phyloP scores from a whole-genome alignment of 2,329 filamentous ascomycete genomes.

The Cladosporium sp. region DNA sequence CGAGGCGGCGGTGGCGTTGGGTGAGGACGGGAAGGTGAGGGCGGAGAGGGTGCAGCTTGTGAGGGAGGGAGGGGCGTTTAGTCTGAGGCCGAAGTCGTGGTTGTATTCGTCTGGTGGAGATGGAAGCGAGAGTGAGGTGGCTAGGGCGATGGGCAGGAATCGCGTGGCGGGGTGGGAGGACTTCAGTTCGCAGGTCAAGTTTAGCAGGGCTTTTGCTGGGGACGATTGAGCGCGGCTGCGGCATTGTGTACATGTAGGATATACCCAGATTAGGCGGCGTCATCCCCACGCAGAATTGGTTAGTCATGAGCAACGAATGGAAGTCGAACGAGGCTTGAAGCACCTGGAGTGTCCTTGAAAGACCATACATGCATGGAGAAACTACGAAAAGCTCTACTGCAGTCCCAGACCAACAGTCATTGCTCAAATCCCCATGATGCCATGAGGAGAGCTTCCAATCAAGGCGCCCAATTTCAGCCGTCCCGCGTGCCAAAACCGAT shows the following conservation, averaged over 20 bases:
- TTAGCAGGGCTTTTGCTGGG: constrained; percentile 13
- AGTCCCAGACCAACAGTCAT: constrained; percentile 1
- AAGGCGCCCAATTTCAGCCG: too few species aligned
- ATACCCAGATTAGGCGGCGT: too few species aligned
- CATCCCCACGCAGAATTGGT: too few species aligned
- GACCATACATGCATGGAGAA: too few species aligned
- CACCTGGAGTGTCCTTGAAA: too few species aligned
- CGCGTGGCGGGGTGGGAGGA: constrained; percentile 28
- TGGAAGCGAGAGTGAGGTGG: constrained; percentile 8
- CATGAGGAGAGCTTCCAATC: too few species aligned
- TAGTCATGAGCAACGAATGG: too few species aligned
- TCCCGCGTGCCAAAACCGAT: too few species aligned
- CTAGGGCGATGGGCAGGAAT: constrained; percentile 19
- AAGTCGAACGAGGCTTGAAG: too few species aligned
- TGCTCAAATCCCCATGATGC: not conserved
- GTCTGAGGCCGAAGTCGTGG: constrained; percentile 29
- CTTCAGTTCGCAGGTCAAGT: constrained; percentile 30
- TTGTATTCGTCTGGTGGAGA: constrained; percentile 16
- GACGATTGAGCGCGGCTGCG: not conserved
- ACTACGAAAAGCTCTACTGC: not conserved
- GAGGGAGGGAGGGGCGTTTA: constrained; percentile 22
- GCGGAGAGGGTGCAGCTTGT: constrained; percentile 29
- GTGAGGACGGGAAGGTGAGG: not conserved
- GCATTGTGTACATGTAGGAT: not conserved
- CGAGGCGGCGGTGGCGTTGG: constrained; percentile 10